Base-by-base conservation (phyloP, 805 yeast genomes). In the Monosporozyma yasuniensis region DNA sequence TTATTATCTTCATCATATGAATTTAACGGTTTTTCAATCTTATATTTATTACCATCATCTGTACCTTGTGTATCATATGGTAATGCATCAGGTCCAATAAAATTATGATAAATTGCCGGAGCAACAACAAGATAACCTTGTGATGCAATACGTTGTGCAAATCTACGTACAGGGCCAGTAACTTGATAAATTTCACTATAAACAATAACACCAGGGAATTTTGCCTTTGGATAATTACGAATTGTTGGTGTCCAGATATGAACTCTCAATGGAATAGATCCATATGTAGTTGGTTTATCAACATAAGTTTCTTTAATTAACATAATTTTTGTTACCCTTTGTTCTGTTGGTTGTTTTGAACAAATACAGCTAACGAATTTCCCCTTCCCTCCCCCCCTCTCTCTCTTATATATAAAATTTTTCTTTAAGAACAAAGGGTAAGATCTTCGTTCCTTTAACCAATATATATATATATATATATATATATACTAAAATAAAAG, bases 171-270 rank as follows among this genome's bases (percentile, higher is more conserved):
- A 3, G 95, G 93, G 0, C 95, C 95, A 7, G 87, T 81, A 14
- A 72, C 91, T 66, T 86, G 95, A 65, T 85, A 85, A 56, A 85
- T 85, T 65, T 85, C 95, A 49, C 87, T 79, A 67, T 80, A 85
- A 14, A 84, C 87, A 32, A 86, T 66, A 2, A 86, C 93, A 38
- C 85, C 95, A 1, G 95, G 93, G 61, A 84, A 85, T 61, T 80
- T 81, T 50, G 86, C 93, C 38, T 74, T 67, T n/a, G 93, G 91
- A 67, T 83, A 84, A 49, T 81, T 81, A 38, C 81, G 77, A 47
- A 85, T 74, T 56, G 73, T 76, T 12, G 95, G 95, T 47, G 81
- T 84, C 65, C 66, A 84, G 19, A 78, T 74, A 65, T 71, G 81
- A 39, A 85, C 69, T 50, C 93, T 73, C 76, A 85, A 75, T 27